Evolutionary conservation across 2,329 filamentous ascomycete genomes (phyloP).

Genomic region (Fusarium nanum): DNA sequence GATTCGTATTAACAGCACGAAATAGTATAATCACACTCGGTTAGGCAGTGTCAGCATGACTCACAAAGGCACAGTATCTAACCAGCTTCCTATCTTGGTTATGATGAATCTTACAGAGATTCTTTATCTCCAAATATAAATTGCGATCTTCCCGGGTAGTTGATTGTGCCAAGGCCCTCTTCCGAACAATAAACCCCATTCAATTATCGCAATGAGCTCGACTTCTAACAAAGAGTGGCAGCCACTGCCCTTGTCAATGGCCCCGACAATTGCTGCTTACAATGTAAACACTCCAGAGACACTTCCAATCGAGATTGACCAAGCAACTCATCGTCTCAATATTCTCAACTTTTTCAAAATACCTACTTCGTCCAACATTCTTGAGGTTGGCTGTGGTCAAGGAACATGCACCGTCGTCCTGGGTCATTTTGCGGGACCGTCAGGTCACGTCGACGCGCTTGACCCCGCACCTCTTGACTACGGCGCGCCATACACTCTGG

Average conservation of each 20-base stretch:
- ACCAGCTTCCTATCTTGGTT: not conserved
- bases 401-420: conserved; percentile 26
- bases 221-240: not conserved
- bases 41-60: not conserved
- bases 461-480: conserved; percentile 23
- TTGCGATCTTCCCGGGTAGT: accelerated
- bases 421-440: not conserved
- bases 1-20: not conserved
- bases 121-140: not conserved
- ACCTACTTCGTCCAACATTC: not conserved
- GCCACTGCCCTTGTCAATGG: not conserved
- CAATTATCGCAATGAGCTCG: not conserved
- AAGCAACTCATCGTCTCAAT: conserved; percentile 4
- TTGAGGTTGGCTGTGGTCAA: conserved; percentile 17
- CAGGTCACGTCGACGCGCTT: conserved; percentile 8
- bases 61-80: not conserved
- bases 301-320: conserved; percentile 11
- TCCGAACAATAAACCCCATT: too few relatives aligned
- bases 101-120: accelerated
- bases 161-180: too few relatives aligned
- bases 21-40: not conserved
- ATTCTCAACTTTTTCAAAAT: conserved; percentile 4
- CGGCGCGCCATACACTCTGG: conserved; percentile 19
- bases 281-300: conserved; percentile 4
- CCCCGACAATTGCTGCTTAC: not conserved